Conservation (phyloP, 2,329 filamentous ascomycete genomes). For the Claviceps cyperi region DNA sequence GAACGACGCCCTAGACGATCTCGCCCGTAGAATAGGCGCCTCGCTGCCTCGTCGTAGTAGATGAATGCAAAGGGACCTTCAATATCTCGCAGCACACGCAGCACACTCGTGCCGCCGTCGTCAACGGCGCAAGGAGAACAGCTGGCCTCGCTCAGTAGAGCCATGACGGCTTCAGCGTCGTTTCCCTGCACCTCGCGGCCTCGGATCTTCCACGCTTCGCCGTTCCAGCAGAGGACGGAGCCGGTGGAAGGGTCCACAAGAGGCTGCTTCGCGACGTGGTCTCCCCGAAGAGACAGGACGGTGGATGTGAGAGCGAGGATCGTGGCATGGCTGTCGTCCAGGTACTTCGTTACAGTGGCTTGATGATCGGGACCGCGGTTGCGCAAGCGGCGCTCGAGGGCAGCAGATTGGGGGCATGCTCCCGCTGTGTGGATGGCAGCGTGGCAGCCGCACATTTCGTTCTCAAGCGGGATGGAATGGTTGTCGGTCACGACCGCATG, state of each 20-base stretch:
- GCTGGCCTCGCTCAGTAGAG: slow-evolving; percentile 36
- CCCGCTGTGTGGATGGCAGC: slow-evolving; percentile 27
- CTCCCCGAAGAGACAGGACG: slow-evolving; percentile 78
- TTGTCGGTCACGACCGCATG: too few relatives aligned
- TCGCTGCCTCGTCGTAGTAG: slow-evolving; percentile 52
- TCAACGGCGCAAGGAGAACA: slow-evolving; percentile 5
- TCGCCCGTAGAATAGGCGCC: slow-evolving; percentile 63
- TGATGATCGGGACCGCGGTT: slow-evolving; percentile 47
- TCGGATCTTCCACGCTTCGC: slow-evolving; percentile 75
- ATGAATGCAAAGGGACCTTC: slow-evolving; percentile 84
- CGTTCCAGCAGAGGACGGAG: slow-evolving; percentile 87
- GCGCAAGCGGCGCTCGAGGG: slow-evolving; percentile 30
- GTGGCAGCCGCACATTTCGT: slow-evolving; percentile 47
- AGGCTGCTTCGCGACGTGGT: slow-evolving; percentile 57
- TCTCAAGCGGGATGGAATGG: too few relatives aligned
- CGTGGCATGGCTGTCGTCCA: slow-evolving; percentile 16
- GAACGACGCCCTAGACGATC: slow-evolving; percentile 82
- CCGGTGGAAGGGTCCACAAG: slow-evolving; percentile 40
- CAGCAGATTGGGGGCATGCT: slow-evolving; percentile 15
- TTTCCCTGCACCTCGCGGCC: slow-evolving; percentile 51
- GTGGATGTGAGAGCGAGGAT: slow-evolving; percentile 60
- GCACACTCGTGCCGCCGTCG: slow-evolving; percentile 18
- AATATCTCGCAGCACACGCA: slow-evolving; percentile 43
- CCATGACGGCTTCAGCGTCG: slow-evolving; percentile 60
- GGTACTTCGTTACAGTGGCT: slow-evolving; percentile 24